A percentile compares a stretch with the other conserved stretches of the same genome.
Conservation (phyloP, 345 rosid species). For the Populus davidiana region DNA sequence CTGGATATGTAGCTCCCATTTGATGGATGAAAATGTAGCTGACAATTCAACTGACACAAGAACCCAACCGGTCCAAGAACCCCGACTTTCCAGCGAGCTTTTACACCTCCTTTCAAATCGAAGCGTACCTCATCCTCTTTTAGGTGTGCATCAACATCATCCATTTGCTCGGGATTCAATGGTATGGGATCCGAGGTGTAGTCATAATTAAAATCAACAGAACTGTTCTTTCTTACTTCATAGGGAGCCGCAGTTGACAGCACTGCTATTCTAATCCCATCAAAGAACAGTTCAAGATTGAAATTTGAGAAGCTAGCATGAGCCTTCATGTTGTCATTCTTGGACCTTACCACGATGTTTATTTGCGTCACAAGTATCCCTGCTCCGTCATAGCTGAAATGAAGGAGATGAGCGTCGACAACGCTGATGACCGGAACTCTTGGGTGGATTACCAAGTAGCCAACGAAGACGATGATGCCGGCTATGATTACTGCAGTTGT, state of each 20-base stretch:
- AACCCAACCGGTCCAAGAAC: slow-evolving; percentile 59
- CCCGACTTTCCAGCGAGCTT: slow-evolving; percentile 70
- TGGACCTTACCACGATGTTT: slow-evolving; percentile 46
- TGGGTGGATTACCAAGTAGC: slow-evolving; percentile 74
- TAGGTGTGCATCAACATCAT: slow-evolving; percentile 35
- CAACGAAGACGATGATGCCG: slow-evolving; percentile 61
- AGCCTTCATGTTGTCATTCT: slow-evolving; percentile 68
- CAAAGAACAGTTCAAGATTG: slow-evolving; percentile 41
- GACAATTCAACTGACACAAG: slow-evolving; percentile 51
- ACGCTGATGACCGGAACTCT: slow-evolving; percentile 68
- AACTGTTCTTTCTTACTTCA: slow-evolving; percentile 56
- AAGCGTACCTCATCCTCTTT: slow-evolving; percentile 51
- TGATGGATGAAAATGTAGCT: slow-evolving; percentile 50
- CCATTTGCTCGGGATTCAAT: slow-evolving; percentile 40
- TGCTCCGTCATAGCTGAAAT: slow-evolving; percentile 33
- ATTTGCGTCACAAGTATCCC: slow-evolving; percentile 62
- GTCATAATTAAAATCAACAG: slow-evolving; percentile 36
- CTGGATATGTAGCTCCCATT: slow-evolving; percentile 37
- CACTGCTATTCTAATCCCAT: slow-evolving; percentile 41
- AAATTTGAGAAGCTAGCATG: slow-evolving; percentile 54
- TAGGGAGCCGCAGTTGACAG: slow-evolving; percentile 41
- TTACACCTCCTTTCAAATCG: slow-evolving; percentile 55
- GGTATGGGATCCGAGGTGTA: slow-evolving; percentile 66
- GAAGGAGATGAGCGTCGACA: slow-evolving; percentile 49
- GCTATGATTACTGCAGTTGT: slow-evolving; percentile 53